Percentiles rank a stretch among this genome's conserved stretches.
These are phyloP conservation scores for Populus alba DNA, from an alignment of 345 rosid genomes.

Conservation along the genomic window DNA sequence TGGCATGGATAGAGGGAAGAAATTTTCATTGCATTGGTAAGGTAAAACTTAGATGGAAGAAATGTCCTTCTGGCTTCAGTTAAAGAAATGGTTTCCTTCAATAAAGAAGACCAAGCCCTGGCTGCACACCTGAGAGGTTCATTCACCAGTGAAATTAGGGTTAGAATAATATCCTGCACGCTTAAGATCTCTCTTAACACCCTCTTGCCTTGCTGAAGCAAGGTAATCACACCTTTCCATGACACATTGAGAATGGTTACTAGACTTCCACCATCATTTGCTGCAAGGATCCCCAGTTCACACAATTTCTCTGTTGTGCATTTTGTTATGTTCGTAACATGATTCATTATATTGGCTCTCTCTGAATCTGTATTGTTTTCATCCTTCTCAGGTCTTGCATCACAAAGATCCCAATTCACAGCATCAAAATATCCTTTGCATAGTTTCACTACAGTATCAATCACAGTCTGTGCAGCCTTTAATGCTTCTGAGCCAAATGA, in stretches of 20 bases:
- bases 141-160: conserved; percentile 60
- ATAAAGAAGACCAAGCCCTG: conserved; percentile 62
- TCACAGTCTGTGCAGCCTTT: conserved; percentile 55
- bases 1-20: conserved; percentile 64
- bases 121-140: conserved; percentile 64
- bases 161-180: conserved; percentile 59
- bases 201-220: conserved; percentile 73
- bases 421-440: conserved; percentile 57
- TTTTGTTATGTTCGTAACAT: conserved; percentile 44
- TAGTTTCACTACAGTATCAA: conserved; percentile 55
- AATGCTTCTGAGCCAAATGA: conserved; percentile 52
- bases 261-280: conserved; percentile 76
- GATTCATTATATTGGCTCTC: conserved; percentile 31
- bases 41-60: conserved; percentile 86
- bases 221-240: conserved; percentile 87
- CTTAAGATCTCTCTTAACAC: conserved; percentile 38
- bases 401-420: conserved; percentile 35
- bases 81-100: conserved; percentile 55
- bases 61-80: conserved; percentile 80
- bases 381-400: conserved; percentile 28
- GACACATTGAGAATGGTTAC: conserved; percentile 82
- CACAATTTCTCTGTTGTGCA: conserved; percentile 51
- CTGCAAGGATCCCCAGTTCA: conserved; percentile 72
- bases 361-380: conserved; percentile 24
- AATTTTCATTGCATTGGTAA: conserved; percentile 73